Percentiles rank a stretch among this genome's conserved stretches.
phyloP scores from a whole-genome alignment of 352 stramenopile genomes.

The Globisporangium emineosum region DNA sequence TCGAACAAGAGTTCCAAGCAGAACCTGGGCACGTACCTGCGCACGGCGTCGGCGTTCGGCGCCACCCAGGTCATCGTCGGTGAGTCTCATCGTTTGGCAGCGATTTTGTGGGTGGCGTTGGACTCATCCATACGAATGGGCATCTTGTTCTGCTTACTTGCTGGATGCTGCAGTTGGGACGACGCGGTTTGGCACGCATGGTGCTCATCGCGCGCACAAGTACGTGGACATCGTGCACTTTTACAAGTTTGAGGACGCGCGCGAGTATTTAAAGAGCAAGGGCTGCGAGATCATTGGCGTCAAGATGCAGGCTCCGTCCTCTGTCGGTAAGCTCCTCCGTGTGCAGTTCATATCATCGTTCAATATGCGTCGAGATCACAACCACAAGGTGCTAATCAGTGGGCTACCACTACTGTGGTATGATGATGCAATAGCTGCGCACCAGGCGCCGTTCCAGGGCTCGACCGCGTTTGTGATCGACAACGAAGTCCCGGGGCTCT shows the following conservation, averaged over 20 bases:
- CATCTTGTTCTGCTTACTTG: background rate
- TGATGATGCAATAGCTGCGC: constrained; percentile 27
- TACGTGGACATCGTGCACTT: constrained; percentile 75
- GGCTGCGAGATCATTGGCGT: constrained; percentile 63
- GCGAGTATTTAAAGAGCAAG: constrained; percentile 50
- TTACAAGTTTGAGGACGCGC: constrained; percentile 63
- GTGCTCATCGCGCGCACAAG: constrained; percentile 75
- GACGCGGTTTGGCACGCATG: constrained; percentile 74
- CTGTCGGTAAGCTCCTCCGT: background rate
- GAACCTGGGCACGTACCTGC: constrained; percentile 78
- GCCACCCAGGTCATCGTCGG: constrained; percentile 71
- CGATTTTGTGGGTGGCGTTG: background rate
- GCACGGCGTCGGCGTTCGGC: constrained; percentile 71
- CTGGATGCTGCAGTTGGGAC: constrained; percentile 45
- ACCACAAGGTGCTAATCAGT: background rate
- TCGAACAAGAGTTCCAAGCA: constrained; percentile 70
- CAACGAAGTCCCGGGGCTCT: constrained; percentile 65
- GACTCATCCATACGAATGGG: no score
- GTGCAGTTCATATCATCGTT: background rate
- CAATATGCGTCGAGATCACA: background rate
- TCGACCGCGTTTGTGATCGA: constrained; percentile 73
- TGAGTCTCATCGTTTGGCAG: constrained; percentile 18
- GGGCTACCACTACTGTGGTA: background rate
- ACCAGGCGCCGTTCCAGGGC: constrained; percentile 42
- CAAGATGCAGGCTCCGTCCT: constrained; percentile 12